phyloP scores from a whole-genome alignment of 1,284 basidiomycete genomes.

The Pisolithus thermaeus region DNA sequence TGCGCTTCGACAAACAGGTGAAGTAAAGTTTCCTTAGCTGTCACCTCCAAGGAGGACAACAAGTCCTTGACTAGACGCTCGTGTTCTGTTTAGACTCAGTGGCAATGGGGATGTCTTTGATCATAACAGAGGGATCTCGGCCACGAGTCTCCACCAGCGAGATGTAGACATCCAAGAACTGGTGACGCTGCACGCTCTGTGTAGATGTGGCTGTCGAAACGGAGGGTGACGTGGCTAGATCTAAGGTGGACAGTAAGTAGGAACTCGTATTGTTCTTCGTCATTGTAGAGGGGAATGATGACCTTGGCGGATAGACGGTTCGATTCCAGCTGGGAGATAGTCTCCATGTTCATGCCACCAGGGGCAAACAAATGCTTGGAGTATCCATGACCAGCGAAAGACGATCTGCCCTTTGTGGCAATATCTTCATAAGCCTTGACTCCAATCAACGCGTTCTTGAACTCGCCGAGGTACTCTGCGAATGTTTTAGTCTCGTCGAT shows the following conservation, averaged over 20 bases:
- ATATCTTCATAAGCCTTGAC: conserved; percentile 23
- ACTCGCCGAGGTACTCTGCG: conserved; percentile 8
- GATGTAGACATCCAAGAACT: conserved; percentile 24
- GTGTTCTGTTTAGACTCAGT: conserved; percentile 13
- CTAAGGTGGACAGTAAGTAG: conserved; percentile 23
- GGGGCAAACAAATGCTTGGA: conserved; percentile 27
- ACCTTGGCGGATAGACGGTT: conserved; percentile 16
- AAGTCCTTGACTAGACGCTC: conserved; percentile 23
- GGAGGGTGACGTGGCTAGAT: conserved; percentile 20
- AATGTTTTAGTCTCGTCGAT: conserved; percentile 11
- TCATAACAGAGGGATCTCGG: conserved; percentile 13
- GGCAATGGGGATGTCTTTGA: conserved; percentile 22
- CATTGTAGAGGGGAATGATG: conserved; percentile 19
- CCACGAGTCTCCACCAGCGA: conserved; percentile 23
- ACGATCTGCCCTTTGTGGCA: conserved; percentile 18
- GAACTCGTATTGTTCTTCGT: conserved; percentile 26
- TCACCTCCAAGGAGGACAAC: conserved; percentile 14
- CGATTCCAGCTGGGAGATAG: conserved; percentile 17
- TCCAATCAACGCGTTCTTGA: conserved; percentile 7
- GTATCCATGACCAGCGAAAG: conserved; percentile 21
- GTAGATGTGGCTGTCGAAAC: conserved; percentile 25
- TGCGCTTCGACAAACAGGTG: conserved; percentile 24
- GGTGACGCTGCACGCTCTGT: conserved; percentile 23
- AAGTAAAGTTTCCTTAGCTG: conserved; percentile 14
- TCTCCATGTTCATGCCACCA: conserved; percentile 23